Evolutionary conservation across 192 early-diverging fungal species (phyloP).

Genomic region (Funneliformis mosseae): DNA sequence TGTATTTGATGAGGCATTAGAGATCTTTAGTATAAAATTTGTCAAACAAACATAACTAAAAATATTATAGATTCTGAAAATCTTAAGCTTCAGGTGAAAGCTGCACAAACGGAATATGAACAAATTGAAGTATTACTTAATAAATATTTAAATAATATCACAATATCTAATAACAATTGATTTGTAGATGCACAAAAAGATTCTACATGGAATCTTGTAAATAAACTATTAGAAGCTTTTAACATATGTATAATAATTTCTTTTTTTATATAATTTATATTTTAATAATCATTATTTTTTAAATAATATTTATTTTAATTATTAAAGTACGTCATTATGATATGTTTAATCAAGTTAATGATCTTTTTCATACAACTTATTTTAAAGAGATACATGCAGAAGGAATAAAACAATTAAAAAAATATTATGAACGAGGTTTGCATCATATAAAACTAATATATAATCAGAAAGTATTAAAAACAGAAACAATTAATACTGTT

Average conservation of each 20-base stretch:
- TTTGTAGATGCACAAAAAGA: not conserved
- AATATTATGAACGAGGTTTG: not conserved
- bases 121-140: not conserved
- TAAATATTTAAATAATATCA: constrained; percentile 1
- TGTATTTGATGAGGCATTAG: not conserved
- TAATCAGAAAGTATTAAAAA: not conserved
- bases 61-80: constrained; percentile 9
- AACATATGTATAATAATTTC: not conserved
- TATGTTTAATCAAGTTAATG: not conserved
- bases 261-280: no score
- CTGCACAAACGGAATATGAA: not conserved
- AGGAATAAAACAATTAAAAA: not conserved
- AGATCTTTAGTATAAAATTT: not conserved
- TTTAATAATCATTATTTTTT: no score
- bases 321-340: not conserved
- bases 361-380: not conserved
- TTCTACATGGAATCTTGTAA: not conserved
- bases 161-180: not conserved
- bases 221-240: not conserved
- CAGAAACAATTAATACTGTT: not conserved
- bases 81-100: not conserved
- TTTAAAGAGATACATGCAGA: not conserved
- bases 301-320: no score
- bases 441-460: not conserved
- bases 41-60: not conserved